Conservation (phyloP, 164 flowering plant species). For the Sedum album region DNA sequence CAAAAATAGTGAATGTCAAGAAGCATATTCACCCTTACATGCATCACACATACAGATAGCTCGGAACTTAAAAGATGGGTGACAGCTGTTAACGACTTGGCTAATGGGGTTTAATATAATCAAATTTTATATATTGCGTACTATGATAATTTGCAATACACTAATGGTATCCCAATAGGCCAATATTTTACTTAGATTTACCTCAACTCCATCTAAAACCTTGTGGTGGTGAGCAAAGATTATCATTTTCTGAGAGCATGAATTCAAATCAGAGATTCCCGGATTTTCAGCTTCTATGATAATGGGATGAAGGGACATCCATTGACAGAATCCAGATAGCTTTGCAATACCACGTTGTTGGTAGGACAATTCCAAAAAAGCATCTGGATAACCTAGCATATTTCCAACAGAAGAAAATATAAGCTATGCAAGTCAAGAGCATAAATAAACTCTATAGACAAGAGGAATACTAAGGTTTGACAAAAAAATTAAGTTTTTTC, state of each 20-base stretch:
- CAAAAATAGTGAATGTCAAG: neutral
- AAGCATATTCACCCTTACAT: neutral
- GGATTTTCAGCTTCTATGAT: constrained; percentile 33
- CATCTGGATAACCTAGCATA: constrained; percentile 13
- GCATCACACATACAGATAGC: neutral
- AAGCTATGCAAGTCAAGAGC: neutral
- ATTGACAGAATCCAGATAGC: constrained; percentile 71
- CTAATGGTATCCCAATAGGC: too few relatives aligned
- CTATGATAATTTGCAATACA: neutral
- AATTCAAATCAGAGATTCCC: constrained; percentile 20
- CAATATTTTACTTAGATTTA: constrained; percentile 14
- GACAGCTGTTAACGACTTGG: neutral
- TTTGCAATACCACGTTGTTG: constrained; percentile 87
- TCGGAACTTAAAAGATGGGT: neutral
- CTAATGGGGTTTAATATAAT: neutral
- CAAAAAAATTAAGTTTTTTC: too few relatives aligned
- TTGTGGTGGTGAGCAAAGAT: constrained; percentile 90
- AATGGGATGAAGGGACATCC: constrained; percentile 80
- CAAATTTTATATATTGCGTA: neutral
- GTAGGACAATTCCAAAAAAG: constrained; percentile 32
- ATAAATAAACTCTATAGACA: neutral
- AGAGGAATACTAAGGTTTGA: too few relatives aligned
- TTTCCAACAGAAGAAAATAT: constrained; percentile 21
- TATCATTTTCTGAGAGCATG: constrained; percentile 61
- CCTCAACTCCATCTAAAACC: constrained; percentile 88